Evolutionary conservation across 257 asterid species (phyloP).

Genomic region (Eucommia ulmoides): DNA sequence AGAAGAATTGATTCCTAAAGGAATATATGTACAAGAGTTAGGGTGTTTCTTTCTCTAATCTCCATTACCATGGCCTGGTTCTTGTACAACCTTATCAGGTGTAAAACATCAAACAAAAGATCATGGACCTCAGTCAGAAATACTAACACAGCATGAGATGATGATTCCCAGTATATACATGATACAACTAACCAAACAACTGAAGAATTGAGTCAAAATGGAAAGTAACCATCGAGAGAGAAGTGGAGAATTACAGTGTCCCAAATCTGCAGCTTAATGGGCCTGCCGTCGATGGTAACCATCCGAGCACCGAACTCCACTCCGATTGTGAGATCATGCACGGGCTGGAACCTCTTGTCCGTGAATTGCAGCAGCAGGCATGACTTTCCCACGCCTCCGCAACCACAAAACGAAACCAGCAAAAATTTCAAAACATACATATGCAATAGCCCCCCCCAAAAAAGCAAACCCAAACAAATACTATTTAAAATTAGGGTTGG

Average conservation of each 20-base stretch:
- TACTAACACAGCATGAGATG: background rate
- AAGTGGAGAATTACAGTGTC: conserved; percentile 37
- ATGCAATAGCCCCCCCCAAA: background rate
- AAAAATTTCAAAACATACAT: background rate
- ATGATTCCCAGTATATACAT: no score
- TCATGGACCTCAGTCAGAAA: background rate
- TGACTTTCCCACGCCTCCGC: conserved; percentile 54
- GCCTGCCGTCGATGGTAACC: conserved; percentile 42
- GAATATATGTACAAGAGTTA: no score
- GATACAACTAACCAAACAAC: no score
- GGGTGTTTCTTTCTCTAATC: no score
- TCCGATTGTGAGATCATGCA: conserved; percentile 62
- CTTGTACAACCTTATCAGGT: no score
- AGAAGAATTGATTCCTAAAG: no score
- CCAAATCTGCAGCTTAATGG: conserved; percentile 61
- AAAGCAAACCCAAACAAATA: background rate
- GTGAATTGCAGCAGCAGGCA: conserved; percentile 56
- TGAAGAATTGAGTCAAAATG: background rate
- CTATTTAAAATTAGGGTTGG: background rate
- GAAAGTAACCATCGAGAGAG: background rate
- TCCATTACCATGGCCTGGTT: no score
- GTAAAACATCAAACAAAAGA: no score
- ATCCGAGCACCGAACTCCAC: conserved; percentile 62
- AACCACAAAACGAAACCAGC: background rate
- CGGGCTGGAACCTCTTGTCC: conserved; percentile 56